A percentile compares a stretch with the other conserved stretches of the same genome.
Evolutionary conservation across 176 grass and related monocot species (phyloP).

Genomic region (Triticum urartu): DNA sequence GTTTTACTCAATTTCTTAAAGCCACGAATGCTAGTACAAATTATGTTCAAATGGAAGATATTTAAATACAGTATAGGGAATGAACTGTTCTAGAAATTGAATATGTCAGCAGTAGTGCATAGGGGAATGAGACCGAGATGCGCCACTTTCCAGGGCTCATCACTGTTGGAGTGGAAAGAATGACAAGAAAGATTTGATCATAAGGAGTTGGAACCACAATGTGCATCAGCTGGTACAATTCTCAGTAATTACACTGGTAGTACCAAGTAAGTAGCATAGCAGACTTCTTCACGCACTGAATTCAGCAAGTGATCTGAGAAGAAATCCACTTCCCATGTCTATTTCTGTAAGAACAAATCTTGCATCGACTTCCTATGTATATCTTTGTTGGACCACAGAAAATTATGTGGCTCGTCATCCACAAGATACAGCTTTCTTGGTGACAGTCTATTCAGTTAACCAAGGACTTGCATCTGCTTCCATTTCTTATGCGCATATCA

Average conservation of each 20-base stretch:
- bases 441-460: conserved; percentile 21
- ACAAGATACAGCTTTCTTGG: conserved; percentile 2
- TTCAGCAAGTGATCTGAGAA: conserved; percentile 15
- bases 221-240: conserved; percentile 2
- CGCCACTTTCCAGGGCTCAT: conserved; percentile 20
- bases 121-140: too few species aligned
- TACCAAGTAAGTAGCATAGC: not conserved
- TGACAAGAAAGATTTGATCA: conserved; percentile 16
- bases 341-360: conserved; percentile 19
- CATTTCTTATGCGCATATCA: conserved; percentile 12
- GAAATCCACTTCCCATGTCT: conserved; percentile 9
- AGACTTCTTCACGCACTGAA: not conserved
- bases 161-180: conserved; percentile 23
- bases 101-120: too few species aligned
- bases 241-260: not conserved
- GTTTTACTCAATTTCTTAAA: not conserved
- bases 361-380: conserved; percentile 3
- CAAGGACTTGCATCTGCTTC: conserved; percentile 13
- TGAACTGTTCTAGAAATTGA: not conserved
- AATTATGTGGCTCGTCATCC: not conserved
- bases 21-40: not conserved
- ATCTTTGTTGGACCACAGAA: not conserved
- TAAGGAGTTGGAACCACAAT: conserved; percentile 6
- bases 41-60: not conserved
- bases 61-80: not conserved